Evolutionary conservation across 2,329 filamentous ascomycete species (phyloP), one percentile per base, ranked within the genome.

Genomic region (Akanthomyces lecanii): DNA sequence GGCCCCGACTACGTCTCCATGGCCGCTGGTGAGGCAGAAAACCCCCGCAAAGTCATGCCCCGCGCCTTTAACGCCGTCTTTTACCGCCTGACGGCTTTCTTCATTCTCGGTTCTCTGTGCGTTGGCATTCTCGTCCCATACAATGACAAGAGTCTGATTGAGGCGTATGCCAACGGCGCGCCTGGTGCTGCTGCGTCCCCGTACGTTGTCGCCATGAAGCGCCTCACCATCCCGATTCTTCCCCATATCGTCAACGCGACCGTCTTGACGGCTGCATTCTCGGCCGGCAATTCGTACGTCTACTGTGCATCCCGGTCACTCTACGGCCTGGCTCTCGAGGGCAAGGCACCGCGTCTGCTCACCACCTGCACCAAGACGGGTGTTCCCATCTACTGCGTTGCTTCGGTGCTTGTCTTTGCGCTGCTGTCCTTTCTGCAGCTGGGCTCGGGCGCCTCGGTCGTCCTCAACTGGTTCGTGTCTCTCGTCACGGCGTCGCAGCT

Each of bases 41-140:
- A 91, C 67, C 89, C 89, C 0, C 85, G 89, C 18, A 76, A 76
- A 21, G 83, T 88, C 23, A 85, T 95, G 74, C 90, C 90, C 0
- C 85, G 83, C 47, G 90, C 90, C 1, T 92, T 86, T 75, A 91
- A 91, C 65, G 86, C 88, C 55, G 89, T 93, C 1, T 92, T 93
- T 73, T 92, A 90, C 74, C 87, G 91, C 38, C 78, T 94, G 38
- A 88, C 88, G 0, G 77, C 84, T 1, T 93, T 94, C 73, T 93
- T 92, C 75, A 83, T 91, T 45, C 82, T 92, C 1, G 90, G 90
- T 1, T 86, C 89, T 0, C 79, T 95, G 2, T 85, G 84, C 23
- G 86, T 92, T 5, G 89, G 89, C 10, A 88, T 92, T 56, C 72
- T 91, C 25, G 85, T 93, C 44, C 83, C 90, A 1, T 88, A 89